These are phyloP conservation scores for Xerocomus potaroensis DNA, from an alignment of 768 basidiomycete species.

Conservation along the genomic window DNA sequence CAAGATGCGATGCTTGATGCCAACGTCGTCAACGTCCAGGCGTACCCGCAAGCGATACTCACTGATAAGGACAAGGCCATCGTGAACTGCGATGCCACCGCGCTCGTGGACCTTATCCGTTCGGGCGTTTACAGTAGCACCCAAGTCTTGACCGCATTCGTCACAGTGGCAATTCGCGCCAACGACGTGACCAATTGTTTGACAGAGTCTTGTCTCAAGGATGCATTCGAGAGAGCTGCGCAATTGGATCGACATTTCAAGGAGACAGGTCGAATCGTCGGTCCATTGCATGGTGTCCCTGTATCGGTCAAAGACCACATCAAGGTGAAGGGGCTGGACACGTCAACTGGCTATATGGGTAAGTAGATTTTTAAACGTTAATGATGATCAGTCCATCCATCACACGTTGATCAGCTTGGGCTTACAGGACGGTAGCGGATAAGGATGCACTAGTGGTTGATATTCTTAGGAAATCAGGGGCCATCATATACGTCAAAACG, in stretches of 20 bases:
- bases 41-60: conserved; percentile 26
- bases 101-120: conserved; percentile 20
- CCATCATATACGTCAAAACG: conserved; percentile 44
- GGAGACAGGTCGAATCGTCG: conserved; percentile 44
- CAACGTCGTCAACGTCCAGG: conserved; percentile 17
- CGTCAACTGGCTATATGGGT: conserved; percentile 33
- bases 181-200: conserved; percentile 45
- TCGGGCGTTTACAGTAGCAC: conserved; percentile 21
- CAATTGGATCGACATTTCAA: conserved; percentile 46
- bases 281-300: conserved; percentile 43
- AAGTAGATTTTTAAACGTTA: neutral
- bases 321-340: conserved; percentile 40
- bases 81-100: conserved; percentile 29
- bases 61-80: conserved; percentile 25
- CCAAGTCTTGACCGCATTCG: conserved; percentile 25
- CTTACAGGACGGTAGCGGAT: conserved; percentile 34
- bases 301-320: conserved; percentile 48
- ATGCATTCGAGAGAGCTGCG: conserved; percentile 43
- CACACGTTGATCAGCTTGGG: conserved; percentile 34
- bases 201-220: conserved; percentile 54
- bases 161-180: conserved; percentile 26
- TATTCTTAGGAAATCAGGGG: conserved; percentile 43
- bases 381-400: conserved; percentile 4
- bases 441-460: conserved; percentile 41
- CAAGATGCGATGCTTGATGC: neutral